Conservation (phyloP, 495 filamentous ascomycete genomes). For the Aspergillus leporis region DNA sequence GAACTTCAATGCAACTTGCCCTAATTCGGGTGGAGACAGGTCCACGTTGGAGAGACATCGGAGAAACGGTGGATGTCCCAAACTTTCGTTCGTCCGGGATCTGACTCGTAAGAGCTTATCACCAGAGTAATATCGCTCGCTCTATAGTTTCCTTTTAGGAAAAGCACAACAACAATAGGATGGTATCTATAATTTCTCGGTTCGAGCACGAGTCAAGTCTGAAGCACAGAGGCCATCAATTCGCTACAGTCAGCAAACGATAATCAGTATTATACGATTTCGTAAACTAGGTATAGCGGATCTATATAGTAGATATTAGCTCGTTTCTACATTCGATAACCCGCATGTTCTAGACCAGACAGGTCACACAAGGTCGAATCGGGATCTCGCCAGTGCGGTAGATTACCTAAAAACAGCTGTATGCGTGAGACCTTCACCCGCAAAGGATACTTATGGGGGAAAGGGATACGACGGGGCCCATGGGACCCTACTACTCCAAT, state of each 20-base stretch:
- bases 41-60: background rate
- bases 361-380: background rate
- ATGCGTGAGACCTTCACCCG: background rate
- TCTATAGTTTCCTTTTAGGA: too few species aligned
- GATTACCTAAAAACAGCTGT: too few species aligned
- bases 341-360: background rate
- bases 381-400: too few species aligned
- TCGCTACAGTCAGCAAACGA: background rate
- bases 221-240: too few species aligned
- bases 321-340: too few species aligned
- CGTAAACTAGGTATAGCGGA: too few species aligned
- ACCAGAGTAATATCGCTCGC: too few species aligned
- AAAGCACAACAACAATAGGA: too few species aligned
- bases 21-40: background rate
- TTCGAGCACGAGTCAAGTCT: too few species aligned
- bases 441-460: background rate
- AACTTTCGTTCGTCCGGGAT: background rate
- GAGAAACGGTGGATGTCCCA: background rate
- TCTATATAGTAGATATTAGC: too few species aligned
- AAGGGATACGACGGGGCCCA: background rate
- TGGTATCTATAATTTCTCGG: too few species aligned
- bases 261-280: background rate
- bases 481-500: background rate
- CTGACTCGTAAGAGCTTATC: too few species aligned
- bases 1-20: background rate